phyloP scores from a whole-genome alignment of 345 rosid genomes.

The Salix arbutifolia region DNA sequence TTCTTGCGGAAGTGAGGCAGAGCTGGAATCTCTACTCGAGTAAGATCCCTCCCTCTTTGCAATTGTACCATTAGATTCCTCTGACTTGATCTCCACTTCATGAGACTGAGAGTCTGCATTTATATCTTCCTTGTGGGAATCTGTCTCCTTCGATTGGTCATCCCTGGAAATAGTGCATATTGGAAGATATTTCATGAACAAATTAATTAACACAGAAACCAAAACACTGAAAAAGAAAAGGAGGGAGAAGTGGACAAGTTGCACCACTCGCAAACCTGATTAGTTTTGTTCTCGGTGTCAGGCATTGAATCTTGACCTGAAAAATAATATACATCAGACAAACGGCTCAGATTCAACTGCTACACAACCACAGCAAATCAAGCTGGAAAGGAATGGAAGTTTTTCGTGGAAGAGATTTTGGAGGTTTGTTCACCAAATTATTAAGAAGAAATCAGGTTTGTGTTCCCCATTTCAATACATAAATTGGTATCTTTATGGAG shows the following conservation, averaged over 20 bases:
- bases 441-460: neutral
- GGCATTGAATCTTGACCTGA: slow-evolving; percentile 50
- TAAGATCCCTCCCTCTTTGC: slow-evolving; percentile 16
- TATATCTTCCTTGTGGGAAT: slow-evolving; percentile 14
- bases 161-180: slow-evolving; percentile 27
- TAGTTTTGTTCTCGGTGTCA: slow-evolving; percentile 38
- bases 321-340: slow-evolving; percentile 9
- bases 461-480: neutral
- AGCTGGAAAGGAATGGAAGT: neutral
- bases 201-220: neutral
- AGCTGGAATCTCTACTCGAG: slow-evolving; percentile 25
- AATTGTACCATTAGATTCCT: slow-evolving; percentile 19
- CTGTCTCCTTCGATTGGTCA: slow-evolving; percentile 23
- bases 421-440: neutral
- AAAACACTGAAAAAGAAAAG: neutral
- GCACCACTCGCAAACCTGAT: slow-evolving; percentile 23
- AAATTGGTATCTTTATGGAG: neutral
- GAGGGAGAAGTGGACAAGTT: no score
- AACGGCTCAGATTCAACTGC: neutral
- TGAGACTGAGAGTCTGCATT: slow-evolving; percentile 10
- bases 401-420: neutral
- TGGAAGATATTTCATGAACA: neutral
- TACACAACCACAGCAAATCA: neutral
- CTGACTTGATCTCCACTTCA: slow-evolving; percentile 31
- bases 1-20: slow-evolving; percentile 21